phyloP scores from a whole-genome alignment of 306 rosid genomes.

The Alnus rubra region DNA sequence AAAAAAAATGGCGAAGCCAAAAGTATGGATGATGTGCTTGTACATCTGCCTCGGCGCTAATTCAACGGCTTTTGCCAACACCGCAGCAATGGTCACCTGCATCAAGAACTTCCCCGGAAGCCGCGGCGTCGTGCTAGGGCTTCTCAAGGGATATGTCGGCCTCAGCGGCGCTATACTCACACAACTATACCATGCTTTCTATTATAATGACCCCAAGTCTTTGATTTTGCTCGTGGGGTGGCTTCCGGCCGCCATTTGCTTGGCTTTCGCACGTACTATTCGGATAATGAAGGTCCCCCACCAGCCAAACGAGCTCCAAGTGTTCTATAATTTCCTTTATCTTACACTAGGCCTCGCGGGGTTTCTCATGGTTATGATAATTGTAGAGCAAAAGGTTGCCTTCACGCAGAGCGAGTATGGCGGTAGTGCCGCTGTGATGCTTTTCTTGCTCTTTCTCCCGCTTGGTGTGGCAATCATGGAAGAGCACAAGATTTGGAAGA shows the following conservation, averaged over 20 bases:
- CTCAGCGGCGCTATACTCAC: constrained; percentile 78
- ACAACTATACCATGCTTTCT: constrained; percentile 61
- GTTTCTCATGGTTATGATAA: constrained; percentile 60
- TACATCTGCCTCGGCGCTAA: constrained; percentile 74
- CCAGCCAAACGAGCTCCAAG: constrained; percentile 46
- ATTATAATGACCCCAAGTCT: constrained; percentile 45
- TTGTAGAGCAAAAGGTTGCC: constrained; percentile 36
- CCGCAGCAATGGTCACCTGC: constrained; percentile 69
- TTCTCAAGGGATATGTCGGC: constrained; percentile 65
- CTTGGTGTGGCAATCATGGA: constrained; percentile 40
- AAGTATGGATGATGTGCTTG: constrained; percentile 75
- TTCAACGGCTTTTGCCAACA: constrained; percentile 72
- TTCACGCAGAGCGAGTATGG: constrained; percentile 52
- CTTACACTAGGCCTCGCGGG: constrained; percentile 57
- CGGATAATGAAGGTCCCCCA: constrained; percentile 44
- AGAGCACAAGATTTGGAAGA: constrained; percentile 12
- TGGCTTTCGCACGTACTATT: constrained; percentile 49
- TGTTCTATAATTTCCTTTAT: constrained; percentile 67
- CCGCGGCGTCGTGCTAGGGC: constrained; percentile 62
- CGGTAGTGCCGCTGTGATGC: constrained; percentile 44
- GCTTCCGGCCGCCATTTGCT: constrained; percentile 68
- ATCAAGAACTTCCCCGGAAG: constrained; percentile 76
- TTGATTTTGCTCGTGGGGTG: constrained; percentile 65
- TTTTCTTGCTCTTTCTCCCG: constrained; percentile 62
- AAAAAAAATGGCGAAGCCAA: constrained; percentile 37